Conservation (phyloP, 805 yeast species). For the Barnettozyma sucrosica region DNA sequence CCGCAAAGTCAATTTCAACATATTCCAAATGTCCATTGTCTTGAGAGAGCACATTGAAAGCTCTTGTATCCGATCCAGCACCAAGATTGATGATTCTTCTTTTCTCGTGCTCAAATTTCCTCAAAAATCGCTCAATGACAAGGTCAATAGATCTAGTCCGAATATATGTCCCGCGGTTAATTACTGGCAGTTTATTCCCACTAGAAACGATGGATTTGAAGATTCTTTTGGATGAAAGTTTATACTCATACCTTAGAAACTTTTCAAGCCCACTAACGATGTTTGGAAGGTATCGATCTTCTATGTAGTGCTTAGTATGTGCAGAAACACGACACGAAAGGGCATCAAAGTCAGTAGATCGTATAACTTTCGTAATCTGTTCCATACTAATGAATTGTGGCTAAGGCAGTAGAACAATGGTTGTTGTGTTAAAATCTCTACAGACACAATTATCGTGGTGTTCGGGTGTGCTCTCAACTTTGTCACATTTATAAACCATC, state of each 20-base stretch:
- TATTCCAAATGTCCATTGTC: conserved; percentile 28
- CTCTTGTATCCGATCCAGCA: conserved; percentile 61
- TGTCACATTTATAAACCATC: no score
- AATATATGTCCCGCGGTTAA: conserved; percentile 66
- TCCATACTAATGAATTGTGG: conserved; percentile 6
- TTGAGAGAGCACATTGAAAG: conserved; percentile 31
- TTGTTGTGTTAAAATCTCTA: no score
- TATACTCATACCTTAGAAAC: conserved; percentile 20
- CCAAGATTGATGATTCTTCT: conserved; percentile 62
- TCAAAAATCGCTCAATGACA: conserved; percentile 38
- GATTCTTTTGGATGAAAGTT: conserved; percentile 16
- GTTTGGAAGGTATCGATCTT: conserved; percentile 27
- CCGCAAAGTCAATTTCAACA: conserved; percentile 47
- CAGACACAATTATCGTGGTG: no score
- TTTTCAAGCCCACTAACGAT: conserved; percentile 19
- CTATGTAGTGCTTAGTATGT: conserved; percentile 41
- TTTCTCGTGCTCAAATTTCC: conserved; percentile 15
- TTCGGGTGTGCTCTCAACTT: no score
- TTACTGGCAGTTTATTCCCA: conserved; percentile 43
- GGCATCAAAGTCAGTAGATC: conserved; percentile 62
- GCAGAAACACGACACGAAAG: conserved; percentile 58
- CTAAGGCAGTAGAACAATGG: background rate
- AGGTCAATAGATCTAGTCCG: conserved; percentile 49
- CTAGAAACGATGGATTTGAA: conserved; percentile 14
- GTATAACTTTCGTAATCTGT: conserved; percentile 10